These are phyloP conservation scores for Dictyostelium firmibasis DNA, from an alignment of 78 protist species.

Conservation along the genomic window DNA sequence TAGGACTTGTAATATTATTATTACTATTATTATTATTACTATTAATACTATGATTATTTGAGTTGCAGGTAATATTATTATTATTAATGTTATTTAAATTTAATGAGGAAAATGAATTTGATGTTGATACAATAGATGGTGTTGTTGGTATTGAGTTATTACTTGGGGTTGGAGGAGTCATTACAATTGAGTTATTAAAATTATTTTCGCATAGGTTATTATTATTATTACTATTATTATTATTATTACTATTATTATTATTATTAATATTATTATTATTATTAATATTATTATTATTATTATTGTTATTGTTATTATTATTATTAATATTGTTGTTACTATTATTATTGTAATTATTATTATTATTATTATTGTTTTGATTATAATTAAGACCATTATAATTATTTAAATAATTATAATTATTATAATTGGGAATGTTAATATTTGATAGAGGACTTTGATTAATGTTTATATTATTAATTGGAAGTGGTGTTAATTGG, in stretches of 20 bases:
- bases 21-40: background rate
- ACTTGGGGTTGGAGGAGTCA: background rate
- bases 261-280: background rate
- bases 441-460: background rate
- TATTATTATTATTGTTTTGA: background rate
- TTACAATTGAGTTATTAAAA: background rate
- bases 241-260: background rate
- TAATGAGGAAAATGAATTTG: background rate
- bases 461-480: background rate
- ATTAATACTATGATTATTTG: background rate
- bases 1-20: background rate
- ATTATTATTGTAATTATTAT: background rate
- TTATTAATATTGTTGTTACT: background rate
- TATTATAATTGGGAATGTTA: background rate
- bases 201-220: background rate
- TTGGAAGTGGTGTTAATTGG: background rate
- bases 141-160: background rate
- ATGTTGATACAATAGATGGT: background rate
- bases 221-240: background rate
- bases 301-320: background rate
- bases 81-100: background rate
- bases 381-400: background rate
- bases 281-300: background rate
- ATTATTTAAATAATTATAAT: background rate
- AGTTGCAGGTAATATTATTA: background rate